Evolutionary conservation across 495 filamentous ascomycete species (phyloP).

Genomic region (Oidiodendron maius): DNA sequence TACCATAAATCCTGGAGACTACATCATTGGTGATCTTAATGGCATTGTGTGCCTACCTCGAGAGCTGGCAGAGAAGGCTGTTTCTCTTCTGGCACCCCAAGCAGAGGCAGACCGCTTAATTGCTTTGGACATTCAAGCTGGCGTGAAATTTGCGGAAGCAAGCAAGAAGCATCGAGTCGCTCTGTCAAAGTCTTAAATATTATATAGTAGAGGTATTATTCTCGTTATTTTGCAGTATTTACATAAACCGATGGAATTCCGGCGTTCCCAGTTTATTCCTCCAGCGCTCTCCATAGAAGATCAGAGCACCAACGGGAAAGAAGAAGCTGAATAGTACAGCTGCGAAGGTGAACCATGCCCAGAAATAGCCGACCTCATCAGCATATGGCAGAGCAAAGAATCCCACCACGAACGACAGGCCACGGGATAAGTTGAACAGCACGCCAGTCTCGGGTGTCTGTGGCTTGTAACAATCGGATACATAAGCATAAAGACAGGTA

Average conservation of each 20-base stretch:
- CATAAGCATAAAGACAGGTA: constrained; percentile 29
- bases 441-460: constrained; percentile 32
- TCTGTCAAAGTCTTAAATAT: not conserved
- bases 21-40: not conserved
- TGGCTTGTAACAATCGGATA: constrained; percentile 36
- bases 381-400: constrained; percentile 27
- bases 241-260: constrained; percentile 16
- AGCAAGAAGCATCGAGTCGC: not conserved
- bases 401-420: constrained; percentile 22
- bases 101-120: not conserved
- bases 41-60: not conserved
- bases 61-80: not conserved
- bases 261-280: constrained; percentile 20
- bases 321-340: constrained; percentile 13
- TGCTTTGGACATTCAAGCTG: not conserved
- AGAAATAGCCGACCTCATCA: constrained; percentile 11
- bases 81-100: not conserved
- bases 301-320: constrained; percentile 14
- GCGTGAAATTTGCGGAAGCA: not conserved
- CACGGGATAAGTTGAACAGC: constrained; percentile 30
- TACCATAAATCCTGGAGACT: constrained; percentile 41
- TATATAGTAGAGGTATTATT: too few relatives aligned
- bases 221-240: too few relatives aligned
- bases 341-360: constrained; percentile 21
- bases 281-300: constrained; percentile 20